Conservation (phyloP, 768 basidiomycete genomes). For the Amanita pseudoporphyria region DNA sequence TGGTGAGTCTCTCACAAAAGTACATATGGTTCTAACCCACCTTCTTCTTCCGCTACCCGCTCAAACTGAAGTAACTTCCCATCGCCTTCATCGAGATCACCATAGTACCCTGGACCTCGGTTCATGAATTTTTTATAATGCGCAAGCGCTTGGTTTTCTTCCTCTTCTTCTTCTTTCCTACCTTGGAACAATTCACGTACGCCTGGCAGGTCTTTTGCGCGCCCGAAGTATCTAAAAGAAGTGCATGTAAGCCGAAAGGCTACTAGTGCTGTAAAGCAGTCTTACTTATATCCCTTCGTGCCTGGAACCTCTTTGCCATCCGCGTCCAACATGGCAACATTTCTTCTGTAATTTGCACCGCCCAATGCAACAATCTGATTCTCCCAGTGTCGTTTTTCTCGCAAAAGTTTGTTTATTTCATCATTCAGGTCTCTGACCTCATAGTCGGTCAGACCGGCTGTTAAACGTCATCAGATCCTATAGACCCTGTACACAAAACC, state of each 20-base stretch:
- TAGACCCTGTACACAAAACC: not conserved
- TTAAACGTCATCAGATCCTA: conserved; percentile 1
- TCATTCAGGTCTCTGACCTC: conserved; percentile 95
- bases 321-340: conserved; percentile 89
- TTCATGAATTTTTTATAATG: conserved; percentile 86
- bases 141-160: conserved; percentile 68
- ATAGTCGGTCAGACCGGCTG: conserved; percentile 91
- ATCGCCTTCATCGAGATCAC: conserved; percentile 78
- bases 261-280: conserved; percentile 1
- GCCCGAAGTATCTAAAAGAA: conserved; percentile 77
- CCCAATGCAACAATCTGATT: conserved; percentile 95
- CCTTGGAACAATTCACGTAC: conserved; percentile 91
- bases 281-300: conserved; percentile 95
- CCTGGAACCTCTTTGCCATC: conserved; percentile 96
- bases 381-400: conserved; percentile 97
- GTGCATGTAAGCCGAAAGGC: not conserved
- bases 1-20: not conserved
- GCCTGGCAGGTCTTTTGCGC: conserved; percentile 92
- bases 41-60: conserved; percentile 58
- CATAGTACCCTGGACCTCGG: conserved; percentile 84
- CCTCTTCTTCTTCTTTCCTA: conserved; percentile 79
- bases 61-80: conserved; percentile 66
- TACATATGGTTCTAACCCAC: conserved; percentile 28
- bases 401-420: conserved; percentile 91
- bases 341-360: conserved; percentile 92